These are phyloP conservation scores for Exophiala sp. DNA, from an alignment of 2,329 filamentous ascomycete species.

Conservation along the genomic window DNA sequence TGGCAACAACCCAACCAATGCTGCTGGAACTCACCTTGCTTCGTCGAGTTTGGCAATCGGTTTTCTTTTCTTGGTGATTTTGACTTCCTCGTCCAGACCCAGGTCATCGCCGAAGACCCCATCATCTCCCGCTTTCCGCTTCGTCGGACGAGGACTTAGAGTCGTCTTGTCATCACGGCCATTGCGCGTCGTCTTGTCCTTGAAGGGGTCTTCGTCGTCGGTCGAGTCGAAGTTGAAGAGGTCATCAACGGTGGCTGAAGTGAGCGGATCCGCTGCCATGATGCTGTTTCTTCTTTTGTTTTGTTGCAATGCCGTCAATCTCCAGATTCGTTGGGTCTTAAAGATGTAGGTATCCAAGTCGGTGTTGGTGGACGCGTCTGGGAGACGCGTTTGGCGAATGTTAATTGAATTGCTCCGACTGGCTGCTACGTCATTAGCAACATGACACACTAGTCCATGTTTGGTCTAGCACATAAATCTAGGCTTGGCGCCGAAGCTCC, in stretches of 20 bases:
- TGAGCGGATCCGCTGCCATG: constrained; percentile 25
- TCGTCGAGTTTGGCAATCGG: constrained; percentile 86
- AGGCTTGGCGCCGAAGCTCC: constrained; percentile 18
- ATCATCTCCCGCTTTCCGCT: constrained; percentile 43
- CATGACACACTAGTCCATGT: constrained; percentile 7
- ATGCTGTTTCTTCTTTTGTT: not conserved
- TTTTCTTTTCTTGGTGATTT: constrained; percentile 68
- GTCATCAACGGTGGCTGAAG: constrained; percentile 53
- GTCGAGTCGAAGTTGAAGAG: constrained; percentile 66
- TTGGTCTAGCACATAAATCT: constrained; percentile 3
- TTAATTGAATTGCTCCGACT: constrained; percentile 9
- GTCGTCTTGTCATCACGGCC: constrained; percentile 27
- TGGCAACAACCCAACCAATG: no score
- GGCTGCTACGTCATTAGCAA: constrained; percentile 19
- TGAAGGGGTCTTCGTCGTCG: constrained; percentile 39
- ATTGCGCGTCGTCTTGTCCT: constrained; percentile 23
- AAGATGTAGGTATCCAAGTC: not conserved
- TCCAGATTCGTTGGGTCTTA: no score
- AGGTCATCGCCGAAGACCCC: constrained; percentile 53
- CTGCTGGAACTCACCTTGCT: constrained; percentile 58
- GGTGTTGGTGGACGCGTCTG: not conserved
- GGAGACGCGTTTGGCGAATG: constrained; percentile 2
- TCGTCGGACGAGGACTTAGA: constrained; percentile 13
- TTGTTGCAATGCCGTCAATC: no score
- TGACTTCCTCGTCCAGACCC: constrained; percentile 81